Percentiles rank a stretch among this genome's conserved stretches.
phyloP scores from a whole-genome alignment of 108 stramenopile genomes.

The Pseudonitzschia multistriata region DNA sequence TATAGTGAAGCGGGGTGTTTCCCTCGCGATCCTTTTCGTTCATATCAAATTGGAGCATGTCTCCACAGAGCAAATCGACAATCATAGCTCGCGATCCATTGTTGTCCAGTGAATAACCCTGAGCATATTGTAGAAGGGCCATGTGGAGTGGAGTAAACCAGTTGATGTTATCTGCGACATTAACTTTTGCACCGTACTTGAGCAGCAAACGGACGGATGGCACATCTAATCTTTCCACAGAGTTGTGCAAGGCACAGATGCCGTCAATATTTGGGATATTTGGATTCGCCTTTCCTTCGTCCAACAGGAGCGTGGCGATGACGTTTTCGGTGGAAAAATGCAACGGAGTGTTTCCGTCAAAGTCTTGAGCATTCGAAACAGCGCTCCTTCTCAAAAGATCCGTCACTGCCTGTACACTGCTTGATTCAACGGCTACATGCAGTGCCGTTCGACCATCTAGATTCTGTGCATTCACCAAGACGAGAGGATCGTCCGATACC shows the following conservation, averaged over 20 bases:
- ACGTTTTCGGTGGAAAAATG: conserved; percentile 51
- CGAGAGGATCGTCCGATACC: conserved; percentile 20
- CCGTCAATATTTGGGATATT: conserved; percentile 87
- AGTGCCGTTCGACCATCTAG: conserved; percentile 63
- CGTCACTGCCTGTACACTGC: conserved; percentile 42
- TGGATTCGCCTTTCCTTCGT: conserved; percentile 62
- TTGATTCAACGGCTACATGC: conserved; percentile 61
- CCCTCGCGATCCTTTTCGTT: conserved; percentile 85
- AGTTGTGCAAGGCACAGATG: conserved; percentile 73
- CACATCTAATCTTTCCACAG: conserved; percentile 70
- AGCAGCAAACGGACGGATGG: conserved; percentile 59
- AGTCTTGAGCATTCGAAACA: conserved; percentile 71
- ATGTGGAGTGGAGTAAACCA: conserved; percentile 85
- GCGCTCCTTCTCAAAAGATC: conserved; percentile 57
- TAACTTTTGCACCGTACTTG: conserved; percentile 58
- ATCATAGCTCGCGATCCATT: conserved; percentile 26
- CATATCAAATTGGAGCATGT: conserved; percentile 43
- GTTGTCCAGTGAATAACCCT: conserved; percentile 7
- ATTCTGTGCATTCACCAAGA: conserved; percentile 43
- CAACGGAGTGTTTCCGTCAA: conserved; percentile 75
- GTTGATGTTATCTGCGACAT: conserved; percentile 67
- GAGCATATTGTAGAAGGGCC: conserved; percentile 44
- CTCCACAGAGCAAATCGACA: conserved; percentile 31
- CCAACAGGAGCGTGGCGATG: conserved; percentile 58
- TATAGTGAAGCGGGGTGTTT: conserved; percentile 83